Evolutionary conservation across 139 green algal species (phyloP), one percentile per base, ranked within the genome.

Genomic region (Micromonas commoda): DNA sequence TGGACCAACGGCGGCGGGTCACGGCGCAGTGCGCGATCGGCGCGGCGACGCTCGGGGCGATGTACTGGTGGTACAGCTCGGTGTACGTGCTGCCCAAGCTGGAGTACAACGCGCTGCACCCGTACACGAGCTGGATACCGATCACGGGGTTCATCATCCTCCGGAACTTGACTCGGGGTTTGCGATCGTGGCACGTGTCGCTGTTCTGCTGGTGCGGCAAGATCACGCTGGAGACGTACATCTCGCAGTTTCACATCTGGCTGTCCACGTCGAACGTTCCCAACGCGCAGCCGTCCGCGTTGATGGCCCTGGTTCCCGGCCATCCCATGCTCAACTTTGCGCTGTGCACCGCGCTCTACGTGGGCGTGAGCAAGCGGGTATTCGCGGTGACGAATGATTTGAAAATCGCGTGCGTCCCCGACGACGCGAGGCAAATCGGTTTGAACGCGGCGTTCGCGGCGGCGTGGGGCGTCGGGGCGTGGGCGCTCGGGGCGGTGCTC

Each of bases 181-280:
- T 97, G 80, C 88, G 93, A 35, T 79, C 77, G 4, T 86, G 84
- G 69, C 79, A 73, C 73, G 77, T 96, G 71, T 76, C 83, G 21
- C 85, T 97, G 45, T 97, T 92, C 64, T 91, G 91, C 75, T 97
- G 92, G 92, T 90, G 97, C 78, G 94, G 93, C 60, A 95, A 92
- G 89, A 97, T 98, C 84, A 98, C 94, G 0, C 87, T 98, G 72
- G 94, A 98, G 84, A 98, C 94, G 2, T 98, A 95, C 84, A 89
- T 91, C 69, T 77, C 63, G 5, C 93, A 98, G 84, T 98, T 97
- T 82, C 93, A 97, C 87, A 94, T 95, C 51, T 98, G 94, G 94
- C 83, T 98, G 45, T 77, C 6, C 37, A 84, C 79, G 35, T 79
- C 75, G 51, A 38, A 26, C 37, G 66, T 77, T 2, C 85, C 91